phyloP scores from a whole-genome alignment of 805 yeast species.

The Torulaspora delbrueckii region DNA sequence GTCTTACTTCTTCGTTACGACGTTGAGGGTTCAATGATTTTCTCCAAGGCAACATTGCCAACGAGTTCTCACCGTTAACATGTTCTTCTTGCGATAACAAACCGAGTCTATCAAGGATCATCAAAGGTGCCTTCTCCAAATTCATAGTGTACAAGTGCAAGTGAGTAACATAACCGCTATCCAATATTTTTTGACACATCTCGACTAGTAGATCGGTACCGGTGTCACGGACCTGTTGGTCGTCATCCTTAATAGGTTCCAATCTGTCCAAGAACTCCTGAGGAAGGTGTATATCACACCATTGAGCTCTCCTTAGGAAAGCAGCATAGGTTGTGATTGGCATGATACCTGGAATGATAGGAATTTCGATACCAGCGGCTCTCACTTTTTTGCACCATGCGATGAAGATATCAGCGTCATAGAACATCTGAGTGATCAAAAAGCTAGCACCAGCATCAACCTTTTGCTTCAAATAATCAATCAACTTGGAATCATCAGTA shows the following conservation, averaged over 20 bases:
- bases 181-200: conserved; percentile 70
- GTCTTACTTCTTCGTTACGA: conserved; percentile 77
- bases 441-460: conserved; percentile 93
- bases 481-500: conserved; percentile 44
- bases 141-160: conserved; percentile 97
- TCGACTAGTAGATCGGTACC: conserved; percentile 80
- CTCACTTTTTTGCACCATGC: conserved; percentile 73
- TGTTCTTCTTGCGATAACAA: conserved; percentile 42
- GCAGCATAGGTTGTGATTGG: conserved; percentile 95
- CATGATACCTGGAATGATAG: conserved; percentile 97
- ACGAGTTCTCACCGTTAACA: conserved; percentile 24
- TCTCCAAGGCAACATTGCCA: conserved; percentile 72
- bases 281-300: conserved; percentile 88
- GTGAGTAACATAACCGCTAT: conserved; percentile 72
- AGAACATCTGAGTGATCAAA: conserved; percentile 94
- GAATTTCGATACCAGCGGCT: conserved; percentile 68
- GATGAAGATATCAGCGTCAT: conserved; percentile 82
- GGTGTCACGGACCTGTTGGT: conserved; percentile 73
- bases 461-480: conserved; percentile 71
- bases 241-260: conserved; percentile 86
- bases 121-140: conserved; percentile 82
- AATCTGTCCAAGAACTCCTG: conserved; percentile 60
- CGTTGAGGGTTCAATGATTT: conserved; percentile 79
- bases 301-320: conserved; percentile 85
- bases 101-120: conserved; percentile 74